phyloP scores from a whole-genome alignment of 352 stramenopile species.

The Pythium rishiriense region DNA sequence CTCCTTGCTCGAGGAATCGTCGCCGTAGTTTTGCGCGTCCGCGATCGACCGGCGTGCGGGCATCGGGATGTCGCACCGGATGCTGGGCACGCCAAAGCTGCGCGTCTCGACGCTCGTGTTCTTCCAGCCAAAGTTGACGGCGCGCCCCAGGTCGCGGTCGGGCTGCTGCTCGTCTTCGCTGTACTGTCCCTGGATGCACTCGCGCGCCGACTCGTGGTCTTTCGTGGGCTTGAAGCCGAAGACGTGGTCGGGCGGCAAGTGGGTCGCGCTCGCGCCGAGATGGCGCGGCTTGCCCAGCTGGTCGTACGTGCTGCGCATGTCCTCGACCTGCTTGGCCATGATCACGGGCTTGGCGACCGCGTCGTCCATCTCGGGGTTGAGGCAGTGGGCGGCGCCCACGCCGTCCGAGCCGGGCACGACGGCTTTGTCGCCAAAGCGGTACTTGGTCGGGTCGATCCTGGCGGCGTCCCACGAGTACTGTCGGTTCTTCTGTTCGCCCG shows the following conservation, averaged over 20 bases:
- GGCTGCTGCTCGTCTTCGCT: constrained; percentile 77
- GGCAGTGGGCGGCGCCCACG: constrained; percentile 47
- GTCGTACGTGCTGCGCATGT: constrained; percentile 73
- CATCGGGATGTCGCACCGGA: constrained; percentile 81
- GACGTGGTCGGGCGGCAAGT: constrained; percentile 49
- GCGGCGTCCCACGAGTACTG: constrained; percentile 80
- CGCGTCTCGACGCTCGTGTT: constrained; percentile 61
- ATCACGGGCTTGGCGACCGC: constrained; percentile 40
- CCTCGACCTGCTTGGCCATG: constrained; percentile 65
- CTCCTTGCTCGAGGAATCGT: constrained; percentile 76
- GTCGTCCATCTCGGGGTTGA: constrained; percentile 80
- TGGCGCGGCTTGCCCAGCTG: constrained; percentile 73
- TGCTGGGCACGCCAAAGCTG: constrained; percentile 82
- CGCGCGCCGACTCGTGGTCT: constrained; percentile 52
- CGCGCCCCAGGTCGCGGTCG: constrained; percentile 77
- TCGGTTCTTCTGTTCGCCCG: constrained; percentile 85
- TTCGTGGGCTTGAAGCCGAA: constrained; percentile 61
- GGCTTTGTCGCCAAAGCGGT: constrained; percentile 71
- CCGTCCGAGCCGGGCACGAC: constrained; percentile 41
- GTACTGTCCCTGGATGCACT: constrained; percentile 87
- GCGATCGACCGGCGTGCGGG: constrained; percentile 78
- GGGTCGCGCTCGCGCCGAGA: constrained; percentile 43
- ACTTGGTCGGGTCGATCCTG: constrained; percentile 62
- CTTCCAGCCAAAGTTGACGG: constrained; percentile 86
- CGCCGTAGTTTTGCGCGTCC: constrained; percentile 90